phyloP scores from a whole-genome alignment of 2,329 filamentous ascomycete genomes.

The Xylariaceae sp. region DNA sequence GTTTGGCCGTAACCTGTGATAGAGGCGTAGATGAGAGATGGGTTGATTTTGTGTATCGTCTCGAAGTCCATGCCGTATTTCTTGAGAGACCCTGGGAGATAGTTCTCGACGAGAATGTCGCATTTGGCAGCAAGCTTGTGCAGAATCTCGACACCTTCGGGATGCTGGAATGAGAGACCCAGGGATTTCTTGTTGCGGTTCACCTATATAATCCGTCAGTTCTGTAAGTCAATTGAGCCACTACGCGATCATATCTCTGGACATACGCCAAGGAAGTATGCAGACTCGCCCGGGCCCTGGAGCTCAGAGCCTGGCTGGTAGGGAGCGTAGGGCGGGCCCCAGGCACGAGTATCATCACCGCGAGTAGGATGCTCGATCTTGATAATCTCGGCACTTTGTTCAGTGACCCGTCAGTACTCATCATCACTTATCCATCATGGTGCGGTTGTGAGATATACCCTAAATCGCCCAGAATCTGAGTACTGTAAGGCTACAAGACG shows the following conservation, averaged over 20 bases:
- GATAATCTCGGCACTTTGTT: slow-evolving; percentile 75
- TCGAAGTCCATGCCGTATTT: slow-evolving; percentile 91
- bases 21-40: slow-evolving; percentile 83
- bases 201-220: slow-evolving; percentile 48
- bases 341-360: slow-evolving; percentile 90
- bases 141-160: slow-evolving; percentile 76
- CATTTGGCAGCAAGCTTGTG: slow-evolving; percentile 79
- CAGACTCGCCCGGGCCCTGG: slow-evolving; percentile 79
- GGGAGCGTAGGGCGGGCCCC: slow-evolving; percentile 89
- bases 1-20: slow-evolving; percentile 97
- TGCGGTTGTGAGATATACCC: slow-evolving; percentile 58
- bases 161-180: slow-evolving; percentile 82
- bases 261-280: slow-evolving; percentile 83
- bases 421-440: not conserved
- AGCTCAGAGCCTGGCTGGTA: slow-evolving; percentile 58
- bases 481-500: slow-evolving; percentile 76
- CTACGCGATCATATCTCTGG: not conserved
- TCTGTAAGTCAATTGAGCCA: slow-evolving; percentile 1
- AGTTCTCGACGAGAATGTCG: slow-evolving; percentile 95
- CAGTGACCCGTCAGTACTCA: slow-evolving; percentile 26
- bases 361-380: slow-evolving; percentile 91
- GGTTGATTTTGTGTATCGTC: slow-evolving; percentile 74
- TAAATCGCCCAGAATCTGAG: slow-evolving; percentile 91
- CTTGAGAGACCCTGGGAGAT: slow-evolving; percentile 79
- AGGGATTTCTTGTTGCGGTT: slow-evolving; percentile 98